These are phyloP conservation scores for Lojkania enalia DNA, from an alignment of 2,329 filamentous ascomycete genomes.

Conservation along the genomic window DNA sequence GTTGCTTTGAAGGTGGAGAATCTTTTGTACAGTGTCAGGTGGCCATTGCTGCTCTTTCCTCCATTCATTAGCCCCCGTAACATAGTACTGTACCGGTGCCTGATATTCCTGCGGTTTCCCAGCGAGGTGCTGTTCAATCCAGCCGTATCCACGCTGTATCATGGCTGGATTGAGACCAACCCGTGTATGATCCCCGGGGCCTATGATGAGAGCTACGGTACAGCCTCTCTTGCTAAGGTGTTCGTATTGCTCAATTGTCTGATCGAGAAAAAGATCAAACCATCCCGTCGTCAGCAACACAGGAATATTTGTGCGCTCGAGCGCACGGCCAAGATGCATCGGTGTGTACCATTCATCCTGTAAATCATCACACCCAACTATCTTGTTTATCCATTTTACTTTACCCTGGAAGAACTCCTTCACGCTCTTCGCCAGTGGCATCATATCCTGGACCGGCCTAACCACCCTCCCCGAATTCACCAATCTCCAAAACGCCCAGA, in stretches of 20 bases:
- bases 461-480: neutral
- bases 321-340: constrained; percentile 10
- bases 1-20: constrained; percentile 4
- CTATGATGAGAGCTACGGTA: constrained; percentile 16
- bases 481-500: neutral
- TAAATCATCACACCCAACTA: constrained; percentile 8
- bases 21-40: constrained; percentile 3
- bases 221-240: constrained; percentile 12
- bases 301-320: constrained; percentile 16
- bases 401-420: constrained; percentile 2
- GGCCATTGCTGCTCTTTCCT: constrained; percentile 9
- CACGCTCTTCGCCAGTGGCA: constrained; percentile 8
- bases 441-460: constrained; percentile 5
- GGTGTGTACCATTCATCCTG: constrained; percentile 13
- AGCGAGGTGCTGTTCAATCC: constrained; percentile 16
- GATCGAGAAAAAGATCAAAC: constrained; percentile 17
- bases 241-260: constrained; percentile 21
- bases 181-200: constrained; percentile 16
- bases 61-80: constrained; percentile 22
- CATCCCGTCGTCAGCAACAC: constrained; percentile 18
- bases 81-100: constrained; percentile 16
- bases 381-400: constrained; percentile 9
- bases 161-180: neutral
- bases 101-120: neutral
- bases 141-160: constrained; percentile 9